Conservation (phyloP, 805 yeast species). For the Saccharomycopsis babjevae region DNA sequence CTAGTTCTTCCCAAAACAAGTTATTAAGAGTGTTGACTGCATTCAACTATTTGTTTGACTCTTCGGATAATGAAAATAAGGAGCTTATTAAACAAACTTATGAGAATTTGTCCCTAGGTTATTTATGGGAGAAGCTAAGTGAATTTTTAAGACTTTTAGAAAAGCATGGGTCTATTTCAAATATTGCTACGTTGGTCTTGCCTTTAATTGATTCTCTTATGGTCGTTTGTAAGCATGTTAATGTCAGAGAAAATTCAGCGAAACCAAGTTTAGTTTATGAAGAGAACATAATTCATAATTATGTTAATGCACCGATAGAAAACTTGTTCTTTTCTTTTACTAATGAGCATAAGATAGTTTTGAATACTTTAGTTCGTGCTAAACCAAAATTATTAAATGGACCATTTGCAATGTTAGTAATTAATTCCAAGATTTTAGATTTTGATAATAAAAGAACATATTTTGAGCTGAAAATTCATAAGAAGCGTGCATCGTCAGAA, state of each 20-base stretch:
- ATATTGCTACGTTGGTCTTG: constrained; percentile 67
- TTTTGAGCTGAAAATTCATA: constrained; percentile 66
- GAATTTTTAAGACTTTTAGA: constrained; percentile 58
- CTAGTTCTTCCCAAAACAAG: constrained; percentile 82
- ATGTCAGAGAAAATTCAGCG: constrained; percentile 45
- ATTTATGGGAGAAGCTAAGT: constrained; percentile 78
- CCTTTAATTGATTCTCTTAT: constrained; percentile 87
- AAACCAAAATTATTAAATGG: constrained; percentile 94
- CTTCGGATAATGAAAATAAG: constrained; percentile 22
- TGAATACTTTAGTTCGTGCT: constrained; percentile 84
- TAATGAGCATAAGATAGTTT: constrained; percentile 74
- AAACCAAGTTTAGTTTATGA: constrained; percentile 52
- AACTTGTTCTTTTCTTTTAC: constrained; percentile 77
- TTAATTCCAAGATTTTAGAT: constrained; percentile 81
- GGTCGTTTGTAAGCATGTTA: constrained; percentile 91
- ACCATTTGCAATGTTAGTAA: constrained; percentile 80
- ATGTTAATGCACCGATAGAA: constrained; percentile 66
- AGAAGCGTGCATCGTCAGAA: constrained; percentile 29
- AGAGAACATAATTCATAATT: constrained; percentile 46
- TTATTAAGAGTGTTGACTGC: constrained; percentile 81
- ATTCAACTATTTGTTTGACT: constrained; percentile 66
- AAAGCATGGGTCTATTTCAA: constrained; percentile 42
- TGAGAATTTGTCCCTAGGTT: constrained; percentile 57
- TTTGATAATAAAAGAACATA: constrained; percentile 88
- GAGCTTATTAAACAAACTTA: constrained; percentile 47